Conservation (phyloP, 257 asterid species). For the Fraxinus pennsylvanica region DNA sequence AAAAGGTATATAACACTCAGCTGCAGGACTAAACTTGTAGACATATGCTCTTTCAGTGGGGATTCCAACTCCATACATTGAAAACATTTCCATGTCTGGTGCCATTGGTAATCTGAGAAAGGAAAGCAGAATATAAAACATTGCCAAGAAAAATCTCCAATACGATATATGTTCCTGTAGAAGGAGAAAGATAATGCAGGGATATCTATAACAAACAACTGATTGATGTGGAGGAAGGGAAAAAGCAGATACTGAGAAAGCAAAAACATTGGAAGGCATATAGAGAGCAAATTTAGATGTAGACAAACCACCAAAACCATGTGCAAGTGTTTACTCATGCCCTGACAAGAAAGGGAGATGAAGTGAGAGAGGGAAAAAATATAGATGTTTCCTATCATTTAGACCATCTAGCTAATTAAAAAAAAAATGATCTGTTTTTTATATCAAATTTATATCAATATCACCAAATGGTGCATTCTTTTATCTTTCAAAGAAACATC, state of each 20-base stretch:
- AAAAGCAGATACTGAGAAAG: not conserved
- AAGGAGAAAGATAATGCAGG: not conserved
- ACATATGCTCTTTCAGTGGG: constrained; percentile 90
- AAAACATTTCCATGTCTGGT: constrained; percentile 79
- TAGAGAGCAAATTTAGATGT: not conserved
- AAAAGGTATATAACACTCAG: constrained; percentile 74
- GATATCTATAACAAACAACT: not conserved
- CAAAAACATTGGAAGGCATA: not conserved
- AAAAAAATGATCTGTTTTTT: not conserved
- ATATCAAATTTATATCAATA: not conserved
- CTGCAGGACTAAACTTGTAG: constrained; percentile 58
- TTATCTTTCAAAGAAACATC: not conserved
- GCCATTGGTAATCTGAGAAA: constrained; percentile 75
- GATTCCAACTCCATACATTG: constrained; percentile 90
- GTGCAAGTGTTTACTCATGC: not conserved
- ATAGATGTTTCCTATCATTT: not conserved
- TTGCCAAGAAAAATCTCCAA: not conserved
- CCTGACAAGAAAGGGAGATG: not conserved
- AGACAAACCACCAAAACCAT: not conserved
- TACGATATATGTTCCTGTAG: not conserved
- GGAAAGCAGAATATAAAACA: constrained; percentile 11
- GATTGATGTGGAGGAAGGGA: not conserved
- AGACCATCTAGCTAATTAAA: not conserved
- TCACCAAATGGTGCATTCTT: not conserved
- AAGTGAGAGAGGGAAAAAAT: not conserved